Percentiles rank a stretch among this genome's conserved stretches.
phyloP scores from a whole-genome alignment of 2,329 filamentous ascomycete species.

The Ceratocystis diversiconidia region DNA sequence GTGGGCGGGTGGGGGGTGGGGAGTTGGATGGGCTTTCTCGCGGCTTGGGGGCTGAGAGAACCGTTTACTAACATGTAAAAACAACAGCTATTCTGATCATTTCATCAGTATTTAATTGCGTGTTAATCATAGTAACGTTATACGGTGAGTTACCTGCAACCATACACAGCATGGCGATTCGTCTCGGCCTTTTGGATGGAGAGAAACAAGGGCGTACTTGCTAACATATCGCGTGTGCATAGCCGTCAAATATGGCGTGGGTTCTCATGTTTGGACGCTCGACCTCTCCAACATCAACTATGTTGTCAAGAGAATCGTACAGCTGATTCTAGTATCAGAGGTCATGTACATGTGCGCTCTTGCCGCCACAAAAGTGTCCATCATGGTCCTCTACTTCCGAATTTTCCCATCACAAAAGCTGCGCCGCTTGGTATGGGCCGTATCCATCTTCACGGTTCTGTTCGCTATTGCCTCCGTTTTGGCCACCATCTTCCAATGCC shows the following conservation, averaged over 20 bases:
- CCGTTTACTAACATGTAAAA: not conserved
- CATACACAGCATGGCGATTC: no score
- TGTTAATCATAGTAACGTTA: not conserved
- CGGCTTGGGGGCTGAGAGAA: not conserved
- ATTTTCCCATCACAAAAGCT: constrained; percentile 24
- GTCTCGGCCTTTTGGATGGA: not conserved
- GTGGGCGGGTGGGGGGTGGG: no score
- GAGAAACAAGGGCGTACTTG: not conserved
- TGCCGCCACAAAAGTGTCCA: constrained; percentile 25
- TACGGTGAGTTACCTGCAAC: constrained; percentile 4
- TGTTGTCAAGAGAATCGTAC: constrained; percentile 10
- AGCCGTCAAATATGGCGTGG: constrained; percentile 16
- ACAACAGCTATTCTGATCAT: constrained; percentile 11
- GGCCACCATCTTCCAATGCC: constrained; percentile 23
- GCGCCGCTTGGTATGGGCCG: constrained; percentile 22
- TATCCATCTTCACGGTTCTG: constrained; percentile 21
- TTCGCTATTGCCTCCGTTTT: constrained; percentile 23
- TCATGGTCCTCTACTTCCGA: constrained; percentile 25
- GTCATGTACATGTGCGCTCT: constrained; percentile 25
- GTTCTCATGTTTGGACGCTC: constrained; percentile 13
- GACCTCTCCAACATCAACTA: constrained; percentile 6
- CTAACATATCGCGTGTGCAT: constrained; percentile 6
- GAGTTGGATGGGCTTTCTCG: no score
- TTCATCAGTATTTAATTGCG: constrained; percentile 10
- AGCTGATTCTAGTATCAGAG: constrained; percentile 23